Conservation (phyloP, 148 eudicot genomes). For the Selenicereus undatus region DNA sequence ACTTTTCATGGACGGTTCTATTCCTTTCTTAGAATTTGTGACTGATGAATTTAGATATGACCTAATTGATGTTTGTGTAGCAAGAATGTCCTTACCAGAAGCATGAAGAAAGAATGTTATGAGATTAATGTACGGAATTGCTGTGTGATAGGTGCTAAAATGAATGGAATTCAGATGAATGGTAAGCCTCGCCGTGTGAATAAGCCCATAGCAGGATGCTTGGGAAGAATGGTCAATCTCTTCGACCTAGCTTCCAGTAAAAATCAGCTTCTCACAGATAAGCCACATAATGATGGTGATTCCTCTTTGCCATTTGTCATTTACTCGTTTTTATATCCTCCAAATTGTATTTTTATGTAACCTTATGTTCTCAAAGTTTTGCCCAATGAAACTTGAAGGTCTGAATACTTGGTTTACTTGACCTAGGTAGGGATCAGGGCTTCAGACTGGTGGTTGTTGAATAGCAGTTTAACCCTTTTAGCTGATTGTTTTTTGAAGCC, state of each 20-base stretch:
- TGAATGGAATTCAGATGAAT: constrained; percentile 52
- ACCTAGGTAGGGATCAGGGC: neutral
- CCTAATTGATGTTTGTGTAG: neutral
- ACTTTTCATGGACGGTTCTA: constrained; percentile 17
- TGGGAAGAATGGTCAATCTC: constrained; percentile 86
- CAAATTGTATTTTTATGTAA: neutral
- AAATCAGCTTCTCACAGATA: constrained; percentile 70
- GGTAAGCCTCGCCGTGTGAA: constrained; percentile 38
- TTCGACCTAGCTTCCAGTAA: constrained; percentile 62
- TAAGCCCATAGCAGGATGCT: constrained; percentile 66
- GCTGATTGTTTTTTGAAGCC: neutral
- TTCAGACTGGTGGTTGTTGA: too few relatives aligned
- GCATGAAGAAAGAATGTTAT: neutral
- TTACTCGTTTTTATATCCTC: neutral
- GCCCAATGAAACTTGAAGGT: neutral
- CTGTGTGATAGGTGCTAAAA: constrained; percentile 44
- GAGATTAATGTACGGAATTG: neutral
- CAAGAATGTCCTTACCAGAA: neutral
- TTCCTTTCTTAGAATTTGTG: neutral
- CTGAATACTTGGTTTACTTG: neutral
- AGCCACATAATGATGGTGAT: constrained; percentile 72
- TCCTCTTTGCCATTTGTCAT: constrained; percentile 12
- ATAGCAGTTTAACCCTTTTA: neutral
- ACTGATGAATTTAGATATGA: neutral
- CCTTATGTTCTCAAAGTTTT: neutral